Base-by-base conservation (phyloP, 805 yeast genomes). In the Yarrowia sp. region DNA sequence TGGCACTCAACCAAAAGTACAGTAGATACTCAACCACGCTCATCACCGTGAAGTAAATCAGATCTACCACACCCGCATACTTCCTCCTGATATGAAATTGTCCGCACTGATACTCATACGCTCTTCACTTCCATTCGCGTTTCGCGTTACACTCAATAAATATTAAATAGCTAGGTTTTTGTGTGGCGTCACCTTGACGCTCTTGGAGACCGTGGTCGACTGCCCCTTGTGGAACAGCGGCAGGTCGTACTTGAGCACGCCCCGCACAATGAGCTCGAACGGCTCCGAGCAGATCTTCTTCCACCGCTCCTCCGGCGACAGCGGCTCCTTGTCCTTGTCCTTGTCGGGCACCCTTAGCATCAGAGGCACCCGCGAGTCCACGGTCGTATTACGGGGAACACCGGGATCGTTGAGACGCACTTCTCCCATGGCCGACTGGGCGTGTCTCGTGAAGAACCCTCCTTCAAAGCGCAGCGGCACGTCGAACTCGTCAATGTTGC, bases 221-320 rank as follows among this genome's bases (percentile, higher is more conserved):
- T 55, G 61, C 4, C 29, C 29, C 38, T 31, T 38, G 38, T 55
- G 61, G 38, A 55, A 55, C 10, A 55, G 38, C n/a, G 96, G 94
- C 60, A 91, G 77, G 55, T 81, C 82, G 73, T 93, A 93, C 68
- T 82, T 84, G 70, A 93, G 79, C 21, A 86, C 84, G 1, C 98
- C 98, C 55, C 96, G 78, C 3, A 93, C 79, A 19, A 90, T 87
- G 66, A 93, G 76, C 64, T 90, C 97, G 72, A 92, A 93, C 12
- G 96, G 96, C 38, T 55, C 47, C 22, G 61, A 55, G 29, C 47
- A 55, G 10, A 55, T 55, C 35, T 55, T 39, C 38, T 55, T 55
- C 61, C 61, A 55, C 27, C 58, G 41, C 24, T 51, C 58, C 18
- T 51, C 58, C 8, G 58, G 58, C 12, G 58, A 12, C 42, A 51